Base-by-base conservation (phyloP, 805 yeast species). In the Tetrapisispora nanseiensis region DNA sequence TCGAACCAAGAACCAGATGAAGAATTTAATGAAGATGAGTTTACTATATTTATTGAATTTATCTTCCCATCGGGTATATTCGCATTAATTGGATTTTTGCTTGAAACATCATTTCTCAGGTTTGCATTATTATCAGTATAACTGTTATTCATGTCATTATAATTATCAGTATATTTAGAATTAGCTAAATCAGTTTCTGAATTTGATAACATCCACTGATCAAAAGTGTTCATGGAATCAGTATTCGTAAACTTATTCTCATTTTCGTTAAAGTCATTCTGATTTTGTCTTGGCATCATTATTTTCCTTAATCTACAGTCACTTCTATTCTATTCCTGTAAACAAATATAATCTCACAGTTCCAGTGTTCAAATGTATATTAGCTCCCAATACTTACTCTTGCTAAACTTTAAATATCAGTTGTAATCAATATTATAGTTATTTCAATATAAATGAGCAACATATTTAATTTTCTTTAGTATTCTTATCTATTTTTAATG, bases 1-100 rank as follows among this genome's bases (percentile, higher is more conserved):
- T 55, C 61, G 24, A 56, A 56, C 60, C 60, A 56, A 13, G 42
- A 33, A 19, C 33, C 42, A 11, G 42, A 39, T 7, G 37, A 24
- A 6, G 36, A 32, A 8, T 33, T 30, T 8, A 32, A 24, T 24
- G 41, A 39, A 18, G 41, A 24, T 8, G 37, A 22, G 16, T 31
- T 23, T 20, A 20, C 35, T 9, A 18, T 12, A 19, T 32, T 20
- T 32, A 30, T 24, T 22, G 8, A 31, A 12, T 38, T 16, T 26
- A 10, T 26, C 12, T 30, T 18, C 19, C 13, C 28, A 6, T 3
- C 13, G 24, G 37, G 24, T 30, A 21, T 2, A 32, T n/a, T 12
- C 21, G 6, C 6, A 24, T 35, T 35, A 15, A 18, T 35, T 15
- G 9, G 4, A 29, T 10, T 29, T 29, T 13, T 15, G 15, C 15